Base-by-base conservation (phyloP, 2,329 filamentous ascomycete genomes). In the Fusarium napiforme region DNA sequence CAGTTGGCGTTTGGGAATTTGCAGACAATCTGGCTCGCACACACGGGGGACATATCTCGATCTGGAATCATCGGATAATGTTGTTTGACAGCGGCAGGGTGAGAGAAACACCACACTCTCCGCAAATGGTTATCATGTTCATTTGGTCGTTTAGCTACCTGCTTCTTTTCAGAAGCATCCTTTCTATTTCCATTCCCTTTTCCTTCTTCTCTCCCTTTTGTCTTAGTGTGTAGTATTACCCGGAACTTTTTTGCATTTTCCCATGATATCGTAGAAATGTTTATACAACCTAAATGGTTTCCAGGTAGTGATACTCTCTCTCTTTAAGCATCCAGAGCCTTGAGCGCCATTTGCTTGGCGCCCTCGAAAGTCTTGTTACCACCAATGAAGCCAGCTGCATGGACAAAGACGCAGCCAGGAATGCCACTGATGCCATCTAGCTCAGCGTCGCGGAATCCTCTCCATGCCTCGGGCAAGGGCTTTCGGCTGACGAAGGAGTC, bases 341-440 rank as follows among this genome's bases (percentile, higher is more conserved):
- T 94, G 82, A 88, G 84, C 9, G 95, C 95, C 94, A 98, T 97
- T 65, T 91, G 90, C 81, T 94, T 88, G 32, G 91, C 95, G 36
- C 96, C 96, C 70, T 97, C 94, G 78, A 93, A 96, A 0, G 93
- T 97, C 87, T 93, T 92, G 84, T 98, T 97, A 5, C 96, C 96
- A 23, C 96, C 96, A 79, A 98, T 98, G 84, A 99, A 99, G 34
- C 96, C 96, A 60, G 93, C 92, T 7, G 95, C 95, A 81, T 99
- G 96, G 36, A 98, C 93, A 81, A 99, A 99, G 34, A 99, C 92
- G 71, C 93, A 92, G 11, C 95, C 94, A 9, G 86, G 85, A 34
- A 94, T 86, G 40, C 91, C 91, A 30, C 88, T 85, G 21, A 95
- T 87, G 75, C 89, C 88, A 82, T 96, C 94, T 60, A 99, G 86